Evolutionary conservation across 176 grass and related monocot genomes (phyloP).

Genomic region (Coix lacrymajobi): DNA sequence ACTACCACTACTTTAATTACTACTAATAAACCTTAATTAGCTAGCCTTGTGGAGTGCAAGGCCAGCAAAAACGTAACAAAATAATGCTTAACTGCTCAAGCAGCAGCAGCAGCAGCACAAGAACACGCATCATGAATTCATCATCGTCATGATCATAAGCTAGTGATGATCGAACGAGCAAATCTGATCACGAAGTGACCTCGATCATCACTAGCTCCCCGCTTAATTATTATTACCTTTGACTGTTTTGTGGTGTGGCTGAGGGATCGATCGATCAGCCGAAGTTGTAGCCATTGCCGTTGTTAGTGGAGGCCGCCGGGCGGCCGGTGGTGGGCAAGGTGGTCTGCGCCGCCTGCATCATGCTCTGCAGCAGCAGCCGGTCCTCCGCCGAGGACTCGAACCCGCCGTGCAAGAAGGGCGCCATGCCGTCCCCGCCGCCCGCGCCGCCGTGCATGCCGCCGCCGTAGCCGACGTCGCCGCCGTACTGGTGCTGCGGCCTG

Average conservation of each 20-base stretch:
- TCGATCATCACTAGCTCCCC: background rate
- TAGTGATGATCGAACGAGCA: background rate
- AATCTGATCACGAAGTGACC: background rate
- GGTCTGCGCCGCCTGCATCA: slow-evolving; percentile 55
- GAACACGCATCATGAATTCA: background rate
- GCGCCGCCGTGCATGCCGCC: slow-evolving; percentile 1
- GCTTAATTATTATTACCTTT: slow-evolving; percentile 11
- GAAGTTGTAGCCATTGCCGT: slow-evolving; percentile 60
- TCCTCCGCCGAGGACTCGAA: slow-evolving; percentile 51
- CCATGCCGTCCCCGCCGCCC: background rate
- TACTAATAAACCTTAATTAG: slow-evolving; percentile 18
- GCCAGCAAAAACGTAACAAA: slow-evolving; percentile 15
- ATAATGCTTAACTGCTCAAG: background rate
- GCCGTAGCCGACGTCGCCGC: background rate
- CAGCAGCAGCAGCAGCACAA: background rate
- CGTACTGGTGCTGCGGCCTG: slow-evolving; percentile 27
- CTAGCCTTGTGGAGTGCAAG: background rate
- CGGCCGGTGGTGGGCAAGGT: slow-evolving; percentile 32
- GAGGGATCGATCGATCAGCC: slow-evolving; percentile 6
- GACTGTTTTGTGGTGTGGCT: background rate
- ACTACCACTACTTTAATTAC: background rate
- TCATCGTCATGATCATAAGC: background rate
- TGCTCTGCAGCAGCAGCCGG: slow-evolving; percentile 50
- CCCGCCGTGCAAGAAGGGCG: slow-evolving; percentile 31
- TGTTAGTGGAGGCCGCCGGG: slow-evolving; percentile 55